Evolutionary conservation across 2,329 filamentous ascomycete species (phyloP).

Genomic region (Macroventuria anomochaeta): DNA sequence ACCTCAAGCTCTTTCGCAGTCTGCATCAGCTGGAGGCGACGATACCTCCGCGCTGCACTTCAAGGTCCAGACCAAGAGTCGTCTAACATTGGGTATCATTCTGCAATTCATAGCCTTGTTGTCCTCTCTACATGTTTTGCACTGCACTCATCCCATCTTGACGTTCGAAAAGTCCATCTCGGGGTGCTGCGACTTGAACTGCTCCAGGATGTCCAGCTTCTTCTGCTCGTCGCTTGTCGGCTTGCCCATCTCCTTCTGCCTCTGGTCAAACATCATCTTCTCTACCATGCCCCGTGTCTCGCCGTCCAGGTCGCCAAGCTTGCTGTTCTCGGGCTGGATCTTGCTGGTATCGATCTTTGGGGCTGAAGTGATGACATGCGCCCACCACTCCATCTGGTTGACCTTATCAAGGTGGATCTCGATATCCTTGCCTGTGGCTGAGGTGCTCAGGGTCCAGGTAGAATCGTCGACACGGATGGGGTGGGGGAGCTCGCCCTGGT

Average conservation of each 20-base stretch:
- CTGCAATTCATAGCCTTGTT: background rate
- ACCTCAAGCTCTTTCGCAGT: too few species aligned
- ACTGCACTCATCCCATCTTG: slow-evolving; percentile 59
- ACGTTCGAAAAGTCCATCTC: slow-evolving; percentile 74
- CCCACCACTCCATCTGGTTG: slow-evolving; percentile 99
- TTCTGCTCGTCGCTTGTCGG: slow-evolving; percentile 94
- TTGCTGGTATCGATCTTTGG: slow-evolving; percentile 95
- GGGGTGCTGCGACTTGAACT: slow-evolving; percentile 84
- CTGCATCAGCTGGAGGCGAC: too few species aligned
- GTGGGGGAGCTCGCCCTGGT: slow-evolving; percentile 83
- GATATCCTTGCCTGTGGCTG: slow-evolving; percentile 70
- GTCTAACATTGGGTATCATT: background rate
- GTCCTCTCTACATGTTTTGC: background rate
- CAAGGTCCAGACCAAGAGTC: background rate
- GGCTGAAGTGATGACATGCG: slow-evolving; percentile 83
- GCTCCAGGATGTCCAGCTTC: slow-evolving; percentile 86
- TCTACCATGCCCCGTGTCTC: slow-evolving; percentile 97
- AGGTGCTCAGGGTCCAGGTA: slow-evolving; percentile 85
- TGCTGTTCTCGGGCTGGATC: slow-evolving; percentile 91
- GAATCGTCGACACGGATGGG: slow-evolving; percentile 82
- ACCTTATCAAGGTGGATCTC: slow-evolving; percentile 91
- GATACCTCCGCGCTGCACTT: background rate
- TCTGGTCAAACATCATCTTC: slow-evolving; percentile 99
- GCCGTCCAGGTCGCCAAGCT: slow-evolving; percentile 89
- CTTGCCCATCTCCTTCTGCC: slow-evolving; percentile 90